Conservation (phyloP, 1,139 yeast genomes). For the Kodamaea ohmeri region DNA sequence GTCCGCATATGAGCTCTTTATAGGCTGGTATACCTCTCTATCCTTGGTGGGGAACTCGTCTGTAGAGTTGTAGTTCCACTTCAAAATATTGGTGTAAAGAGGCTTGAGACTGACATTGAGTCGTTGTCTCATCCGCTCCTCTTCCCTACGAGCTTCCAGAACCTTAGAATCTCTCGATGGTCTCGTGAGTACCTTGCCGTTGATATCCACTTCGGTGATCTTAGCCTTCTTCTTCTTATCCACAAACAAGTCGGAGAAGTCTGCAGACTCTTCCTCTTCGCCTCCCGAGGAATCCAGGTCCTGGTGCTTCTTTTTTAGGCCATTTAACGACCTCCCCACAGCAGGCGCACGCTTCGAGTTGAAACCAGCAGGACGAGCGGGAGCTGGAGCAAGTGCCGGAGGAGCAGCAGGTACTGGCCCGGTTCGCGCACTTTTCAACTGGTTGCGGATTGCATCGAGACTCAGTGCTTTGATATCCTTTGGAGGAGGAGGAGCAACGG, state of each 20-base stretch:
- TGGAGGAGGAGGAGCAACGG: conserved; percentile 41
- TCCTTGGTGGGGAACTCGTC: conserved; percentile 58
- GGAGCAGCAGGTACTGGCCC: conserved; percentile 19
- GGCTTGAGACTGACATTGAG: conserved; percentile 77
- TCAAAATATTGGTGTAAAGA: conserved; percentile 63
- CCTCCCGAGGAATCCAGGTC: conserved; percentile 36
- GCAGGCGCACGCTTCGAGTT: conserved; percentile 39
- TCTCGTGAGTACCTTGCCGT: conserved; percentile 33
- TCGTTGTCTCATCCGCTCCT: conserved; percentile 75
- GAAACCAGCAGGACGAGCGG: conserved; percentile 85
- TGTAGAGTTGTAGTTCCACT: conserved; percentile 70
- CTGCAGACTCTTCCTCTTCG: conserved; percentile 36
- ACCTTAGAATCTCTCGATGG: conserved; percentile 13
- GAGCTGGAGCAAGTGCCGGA: conserved; percentile 51
- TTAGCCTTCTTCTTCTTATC: conserved; percentile 36
- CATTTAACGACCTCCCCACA: conserved; percentile 41
- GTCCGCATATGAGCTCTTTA: conserved; percentile 44
- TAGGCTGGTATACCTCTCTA: conserved; percentile 34
- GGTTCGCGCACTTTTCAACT: conserved; percentile 29
- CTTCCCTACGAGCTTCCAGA: conserved; percentile 55
- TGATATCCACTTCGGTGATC: conserved; percentile 38
- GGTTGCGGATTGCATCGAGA: conserved; percentile 41
- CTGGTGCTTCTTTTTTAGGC: conserved; percentile 27
- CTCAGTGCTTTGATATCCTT: conserved; percentile 35
- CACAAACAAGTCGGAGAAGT: conserved; percentile 42